These are phyloP conservation scores for Colletotrichum graminicola DNA, from an alignment of 2,329 filamentous ascomycete species.

Conservation along the genomic window DNA sequence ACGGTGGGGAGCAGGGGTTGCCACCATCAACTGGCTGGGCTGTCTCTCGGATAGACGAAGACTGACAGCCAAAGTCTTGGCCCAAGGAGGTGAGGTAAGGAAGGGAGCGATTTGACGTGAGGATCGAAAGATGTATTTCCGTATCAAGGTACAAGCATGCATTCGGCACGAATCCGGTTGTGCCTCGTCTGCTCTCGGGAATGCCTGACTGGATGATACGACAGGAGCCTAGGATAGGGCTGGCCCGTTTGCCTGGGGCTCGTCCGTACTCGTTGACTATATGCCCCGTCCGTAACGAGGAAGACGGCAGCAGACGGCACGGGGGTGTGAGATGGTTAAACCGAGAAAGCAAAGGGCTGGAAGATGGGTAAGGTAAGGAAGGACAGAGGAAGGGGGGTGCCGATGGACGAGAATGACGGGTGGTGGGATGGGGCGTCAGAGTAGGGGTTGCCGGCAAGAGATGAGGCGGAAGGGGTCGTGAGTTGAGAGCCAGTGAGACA, in stretches of 20 bases:
- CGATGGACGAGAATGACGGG: conserved; percentile 25
- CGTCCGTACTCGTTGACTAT: conserved; percentile 29
- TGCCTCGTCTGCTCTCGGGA: conserved; percentile 23
- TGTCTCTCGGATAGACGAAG: conserved; percentile 36
- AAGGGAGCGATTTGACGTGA: conserved; percentile 23
- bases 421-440: conserved; percentile 27
- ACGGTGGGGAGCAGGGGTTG: conserved; percentile 39
- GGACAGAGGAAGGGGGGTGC: conserved; percentile 5
- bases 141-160: conserved; percentile 40
- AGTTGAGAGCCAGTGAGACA: conserved; percentile 32
- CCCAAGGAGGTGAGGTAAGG: conserved; percentile 1
- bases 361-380: conserved; percentile 38
- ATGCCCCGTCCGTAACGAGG: neutral
- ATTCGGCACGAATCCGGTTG: conserved; percentile 18
- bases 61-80: conserved; percentile 31
- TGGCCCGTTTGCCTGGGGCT: conserved; percentile 33
- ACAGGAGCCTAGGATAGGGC: conserved; percentile 30
- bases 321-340: conserved; percentile 34
- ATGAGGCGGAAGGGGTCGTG: conserved; percentile 23
- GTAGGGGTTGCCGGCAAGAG: conserved; percentile 11
- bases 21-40: conserved; percentile 35
- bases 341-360: conserved; percentile 5
- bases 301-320: conserved; percentile 23
- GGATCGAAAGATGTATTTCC: conserved; percentile 21
- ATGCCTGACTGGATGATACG: conserved; percentile 18